A percentile compares a stretch with the other conserved stretches of the same genome.
These are phyloP conservation scores for Sarocladiaceae sp. DNA, from an alignment of 2,329 filamentous ascomycete species.

Conservation along the genomic window DNA sequence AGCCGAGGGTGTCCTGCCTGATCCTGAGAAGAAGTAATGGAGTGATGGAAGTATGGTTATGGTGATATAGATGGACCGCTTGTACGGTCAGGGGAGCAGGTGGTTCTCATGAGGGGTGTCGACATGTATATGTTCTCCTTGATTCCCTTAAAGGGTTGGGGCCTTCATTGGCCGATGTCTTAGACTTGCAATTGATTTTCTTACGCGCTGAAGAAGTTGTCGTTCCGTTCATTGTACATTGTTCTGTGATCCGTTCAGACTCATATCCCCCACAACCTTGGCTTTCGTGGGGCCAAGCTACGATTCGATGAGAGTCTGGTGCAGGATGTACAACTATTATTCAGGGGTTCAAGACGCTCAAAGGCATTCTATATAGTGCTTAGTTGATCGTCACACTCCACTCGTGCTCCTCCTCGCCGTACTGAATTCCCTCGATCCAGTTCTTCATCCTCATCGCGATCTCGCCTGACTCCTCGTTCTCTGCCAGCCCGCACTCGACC, in stretches of 20 bases:
- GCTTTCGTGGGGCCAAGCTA: no score
- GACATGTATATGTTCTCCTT: constrained; percentile 10
- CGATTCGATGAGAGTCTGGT: no score
- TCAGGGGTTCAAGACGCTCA: neutral
- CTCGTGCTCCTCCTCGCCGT: constrained; percentile 85
- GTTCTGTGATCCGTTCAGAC: no score
- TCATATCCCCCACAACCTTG: no score
- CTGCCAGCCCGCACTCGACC: constrained; percentile 78
- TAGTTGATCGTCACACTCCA: constrained; percentile 62
- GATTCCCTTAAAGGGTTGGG: constrained; percentile 8
- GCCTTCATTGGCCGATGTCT: constrained; percentile 3
- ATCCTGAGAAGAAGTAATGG: constrained; percentile 60
- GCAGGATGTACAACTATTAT: no score
- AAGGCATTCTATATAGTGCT: constrained; percentile 6
- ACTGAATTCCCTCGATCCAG: constrained; percentile 95
- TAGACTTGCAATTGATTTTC: constrained; percentile 9
- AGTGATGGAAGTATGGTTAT: neutral
- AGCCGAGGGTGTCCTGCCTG: constrained; percentile 87
- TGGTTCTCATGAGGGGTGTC: neutral
- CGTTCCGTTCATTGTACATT: neutral
- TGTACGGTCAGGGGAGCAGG: neutral
- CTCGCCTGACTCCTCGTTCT: constrained; percentile 81
- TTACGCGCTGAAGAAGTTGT: neutral
- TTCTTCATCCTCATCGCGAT: constrained; percentile 84
- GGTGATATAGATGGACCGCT: constrained; percentile 5